phyloP scores from a whole-genome alignment of 1,284 basidiomycete species.

The Trametes versicolor region DNA sequence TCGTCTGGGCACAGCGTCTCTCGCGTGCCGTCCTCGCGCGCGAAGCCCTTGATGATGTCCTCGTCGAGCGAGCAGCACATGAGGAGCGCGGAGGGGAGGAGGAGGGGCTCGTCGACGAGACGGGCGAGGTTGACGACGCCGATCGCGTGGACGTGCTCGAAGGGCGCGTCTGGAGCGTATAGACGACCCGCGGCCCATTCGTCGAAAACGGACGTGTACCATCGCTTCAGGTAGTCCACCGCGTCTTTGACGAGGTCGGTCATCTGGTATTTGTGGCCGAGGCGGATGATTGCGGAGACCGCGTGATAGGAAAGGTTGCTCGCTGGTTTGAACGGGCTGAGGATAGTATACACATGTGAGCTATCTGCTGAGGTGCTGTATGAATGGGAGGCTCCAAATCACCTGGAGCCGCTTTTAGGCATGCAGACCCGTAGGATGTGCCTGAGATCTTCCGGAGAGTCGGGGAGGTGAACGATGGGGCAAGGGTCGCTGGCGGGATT shows the following conservation, averaged over 20 bases:
- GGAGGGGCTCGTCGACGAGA: neutral
- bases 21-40: conserved; percentile 11
- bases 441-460: conserved; percentile 16
- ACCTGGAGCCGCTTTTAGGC: neutral
- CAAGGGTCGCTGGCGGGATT: too few relatives aligned
- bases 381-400: too few relatives aligned
- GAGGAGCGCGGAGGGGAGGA: conserved; percentile 8
- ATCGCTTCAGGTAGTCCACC: neutral
- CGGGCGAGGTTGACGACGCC: too few relatives aligned
- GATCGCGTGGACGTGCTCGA: too few relatives aligned
- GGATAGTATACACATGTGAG: too few relatives aligned
- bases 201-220: too few relatives aligned
- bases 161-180: too few relatives aligned
- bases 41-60: conserved; percentile 8
- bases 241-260: neutral
- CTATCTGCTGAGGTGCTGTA: too few relatives aligned
- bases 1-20: conserved; percentile 17
- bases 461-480: neutral
- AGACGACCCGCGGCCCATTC: too few relatives aligned
- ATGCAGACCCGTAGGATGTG: conserved; percentile 12
- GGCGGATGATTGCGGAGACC: neutral
- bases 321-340: neutral
- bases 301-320: neutral
- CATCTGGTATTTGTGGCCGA: conserved; percentile 10
- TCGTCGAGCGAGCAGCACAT: conserved; percentile 1